phyloP scores from a whole-genome alignment of 129 eudicot genomes.

The Glebionis coronaria region DNA sequence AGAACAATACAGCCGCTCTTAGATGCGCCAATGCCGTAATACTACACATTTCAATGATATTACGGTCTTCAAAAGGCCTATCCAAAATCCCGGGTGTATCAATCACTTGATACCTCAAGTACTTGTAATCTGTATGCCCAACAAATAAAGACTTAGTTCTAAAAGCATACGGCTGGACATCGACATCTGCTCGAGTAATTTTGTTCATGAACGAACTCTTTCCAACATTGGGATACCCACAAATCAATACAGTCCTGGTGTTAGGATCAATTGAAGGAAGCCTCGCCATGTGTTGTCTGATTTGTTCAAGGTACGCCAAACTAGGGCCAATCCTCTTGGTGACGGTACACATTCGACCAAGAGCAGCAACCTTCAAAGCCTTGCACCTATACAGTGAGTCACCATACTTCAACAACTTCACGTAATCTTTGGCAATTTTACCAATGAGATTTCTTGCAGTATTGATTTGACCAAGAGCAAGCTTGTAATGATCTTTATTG shows the following conservation, averaged over 20 bases:
- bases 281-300: no score
- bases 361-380: no score
- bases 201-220: no score
- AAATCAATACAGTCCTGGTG: no score
- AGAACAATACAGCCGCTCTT: slow-evolving; percentile 85
- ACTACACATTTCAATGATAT: slow-evolving; percentile 98
- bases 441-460: slow-evolving; percentile 83
- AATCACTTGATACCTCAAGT: slow-evolving; percentile 86
- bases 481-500: slow-evolving; percentile 92
- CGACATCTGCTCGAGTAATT: no score
- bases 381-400: no score
- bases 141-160: slow-evolving; percentile 93
- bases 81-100: slow-evolving; percentile 95
- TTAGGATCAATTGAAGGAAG: no score
- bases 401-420: no score
- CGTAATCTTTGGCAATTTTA: slow-evolving; percentile 83
- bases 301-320: slow-evolving; percentile 89
- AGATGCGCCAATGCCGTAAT: slow-evolving; percentile 92
- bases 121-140: slow-evolving; percentile 88
- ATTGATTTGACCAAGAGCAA: slow-evolving; percentile 90
- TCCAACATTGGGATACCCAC: no score
- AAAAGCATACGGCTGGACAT: slow-evolving; percentile 95
- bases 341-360: no score
- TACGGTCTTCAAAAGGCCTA: slow-evolving; percentile 91
- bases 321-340: slow-evolving; percentile 87